phyloP scores from a whole-genome alignment of 495 filamentous ascomycete species.

The Thermochaetoides thermophila region DNA sequence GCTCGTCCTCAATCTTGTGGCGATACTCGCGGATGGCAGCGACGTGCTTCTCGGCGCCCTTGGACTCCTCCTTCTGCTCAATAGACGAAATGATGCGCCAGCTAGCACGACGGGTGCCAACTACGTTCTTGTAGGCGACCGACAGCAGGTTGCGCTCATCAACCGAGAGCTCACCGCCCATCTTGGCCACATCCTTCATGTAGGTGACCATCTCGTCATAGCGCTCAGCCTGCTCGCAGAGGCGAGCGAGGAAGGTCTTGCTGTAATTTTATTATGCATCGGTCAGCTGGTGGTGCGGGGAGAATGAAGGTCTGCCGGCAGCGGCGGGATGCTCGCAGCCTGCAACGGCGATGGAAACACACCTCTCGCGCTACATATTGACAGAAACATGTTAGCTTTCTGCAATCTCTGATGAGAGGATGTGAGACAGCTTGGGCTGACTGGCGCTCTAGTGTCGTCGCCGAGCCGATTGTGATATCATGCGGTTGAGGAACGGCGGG shows the following conservation, averaged over 20 bases:
- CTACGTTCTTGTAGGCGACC: slow-evolving; percentile 99
- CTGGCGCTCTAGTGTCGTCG: no score
- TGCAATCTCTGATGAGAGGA: background rate
- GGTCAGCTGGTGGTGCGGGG: no score
- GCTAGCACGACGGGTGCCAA: slow-evolving; percentile 94
- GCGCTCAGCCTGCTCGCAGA: slow-evolving; percentile 99
- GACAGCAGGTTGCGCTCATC: slow-evolving; percentile 99
- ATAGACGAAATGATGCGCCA: slow-evolving; percentile 99
- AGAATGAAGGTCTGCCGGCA: no score
- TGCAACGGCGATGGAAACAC: slow-evolving; percentile 15
- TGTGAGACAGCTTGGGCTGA: no score
- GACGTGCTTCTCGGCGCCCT: slow-evolving; percentile 96
- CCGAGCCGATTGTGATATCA: no score
- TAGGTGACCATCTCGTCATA: slow-evolving; percentile 99
- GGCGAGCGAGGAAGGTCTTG: slow-evolving; percentile 99
- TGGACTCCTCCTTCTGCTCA: slow-evolving; percentile 99
- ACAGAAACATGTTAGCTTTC: slow-evolving; percentile 29
- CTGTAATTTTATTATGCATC: no score
- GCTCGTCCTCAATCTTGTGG: slow-evolving; percentile 95
- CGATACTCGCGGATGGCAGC: slow-evolving; percentile 93
- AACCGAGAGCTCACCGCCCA: slow-evolving; percentile 89
- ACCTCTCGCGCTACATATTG: slow-evolving; percentile 68
- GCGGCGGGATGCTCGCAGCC: slow-evolving; percentile 2
- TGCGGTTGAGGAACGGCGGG: no score
- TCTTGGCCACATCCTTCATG: slow-evolving; percentile 99